Conservation (phyloP, 2,329 filamentous ascomycete genomes). For the Emmonsiellopsis sp. region DNA sequence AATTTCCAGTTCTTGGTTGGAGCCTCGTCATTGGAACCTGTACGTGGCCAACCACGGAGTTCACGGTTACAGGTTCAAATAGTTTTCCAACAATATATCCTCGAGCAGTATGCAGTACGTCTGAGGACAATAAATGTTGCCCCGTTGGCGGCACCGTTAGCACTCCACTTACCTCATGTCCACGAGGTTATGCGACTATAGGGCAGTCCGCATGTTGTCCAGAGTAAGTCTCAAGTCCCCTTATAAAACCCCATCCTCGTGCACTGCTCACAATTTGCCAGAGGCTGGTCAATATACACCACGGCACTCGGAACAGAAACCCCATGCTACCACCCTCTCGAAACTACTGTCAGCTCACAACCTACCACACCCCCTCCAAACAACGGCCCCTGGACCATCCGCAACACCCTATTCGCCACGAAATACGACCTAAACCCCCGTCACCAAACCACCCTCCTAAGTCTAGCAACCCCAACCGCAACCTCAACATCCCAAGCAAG, state of each 20-base stretch:
- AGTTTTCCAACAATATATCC: slow-evolving; percentile 8
- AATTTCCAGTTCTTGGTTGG: not conserved
- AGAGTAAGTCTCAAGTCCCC: slow-evolving; percentile 9
- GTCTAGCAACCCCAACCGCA: not conserved
- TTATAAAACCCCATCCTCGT: not conserved
- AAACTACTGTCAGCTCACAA: slow-evolving; percentile 11
- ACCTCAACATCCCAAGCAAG: not conserved
- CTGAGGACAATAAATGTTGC: slow-evolving; percentile 11
- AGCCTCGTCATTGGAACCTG: slow-evolving; percentile 12
- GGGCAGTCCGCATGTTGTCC: slow-evolving; percentile 13
- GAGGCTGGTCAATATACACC: slow-evolving; percentile 15
- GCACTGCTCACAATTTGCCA: not conserved
- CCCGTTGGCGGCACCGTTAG: slow-evolving; percentile 7
- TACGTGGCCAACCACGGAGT: slow-evolving; percentile 7
- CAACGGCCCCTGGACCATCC: slow-evolving; percentile 15
- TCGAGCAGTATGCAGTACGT: slow-evolving; percentile 11
- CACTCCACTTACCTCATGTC: slow-evolving; percentile 12
- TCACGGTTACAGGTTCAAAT: slow-evolving; percentile 4
- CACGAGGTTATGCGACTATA: slow-evolving; percentile 13
- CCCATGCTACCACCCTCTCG: slow-evolving; percentile 15
- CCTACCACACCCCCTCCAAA: slow-evolving; percentile 13
- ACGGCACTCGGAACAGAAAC: slow-evolving; percentile 18
- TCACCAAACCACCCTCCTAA: not conserved
- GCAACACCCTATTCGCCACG: slow-evolving; percentile 17
- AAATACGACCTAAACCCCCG: slow-evolving; percentile 14